Conservation (phyloP, 306 rosid genomes). For the Medicago truncatula region DNA sequence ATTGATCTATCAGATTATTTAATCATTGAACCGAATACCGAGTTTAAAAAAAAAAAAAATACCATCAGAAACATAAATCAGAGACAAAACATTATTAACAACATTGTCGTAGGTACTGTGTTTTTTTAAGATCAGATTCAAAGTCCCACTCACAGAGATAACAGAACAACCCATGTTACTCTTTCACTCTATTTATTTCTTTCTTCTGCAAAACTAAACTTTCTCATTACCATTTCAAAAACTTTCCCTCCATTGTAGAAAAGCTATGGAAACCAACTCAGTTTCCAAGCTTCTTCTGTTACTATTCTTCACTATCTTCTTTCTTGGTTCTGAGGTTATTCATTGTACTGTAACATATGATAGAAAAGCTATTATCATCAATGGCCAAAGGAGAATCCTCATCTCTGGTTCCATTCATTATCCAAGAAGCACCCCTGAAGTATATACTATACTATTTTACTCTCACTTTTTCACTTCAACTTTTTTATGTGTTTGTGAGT, state of each 20-base stretch:
- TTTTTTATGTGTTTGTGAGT: constrained; percentile 42
- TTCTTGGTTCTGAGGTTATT: constrained; percentile 54
- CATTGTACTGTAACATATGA: constrained; percentile 79
- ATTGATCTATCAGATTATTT: too few relatives aligned
- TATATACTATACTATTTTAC: constrained; percentile 16
- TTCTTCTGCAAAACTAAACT: not conserved
- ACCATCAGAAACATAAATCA: not conserved
- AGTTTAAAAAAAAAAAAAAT: too few relatives aligned
- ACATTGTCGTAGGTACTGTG: constrained; percentile 21
- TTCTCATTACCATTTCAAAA: constrained; percentile 18
- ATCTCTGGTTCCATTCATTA: constrained; percentile 98
- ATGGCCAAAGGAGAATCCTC: constrained; percentile 88
- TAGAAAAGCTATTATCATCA: constrained; percentile 85
- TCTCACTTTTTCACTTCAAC: not conserved
- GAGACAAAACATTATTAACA: constrained; percentile 29
- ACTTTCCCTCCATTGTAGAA: constrained; percentile 48
- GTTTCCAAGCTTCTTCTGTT: constrained; percentile 67
- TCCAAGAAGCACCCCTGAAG: constrained; percentile 96
- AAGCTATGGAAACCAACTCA: constrained; percentile 75
- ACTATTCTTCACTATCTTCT: constrained; percentile 41
- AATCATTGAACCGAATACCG: too few relatives aligned
- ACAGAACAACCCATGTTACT: constrained; percentile 6
- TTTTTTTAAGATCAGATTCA: constrained; percentile 49
- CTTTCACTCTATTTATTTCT: constrained; percentile 22
- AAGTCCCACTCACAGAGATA: not conserved